phyloP scores from a whole-genome alignment of 345 rosid species.

The Draba incana region DNA sequence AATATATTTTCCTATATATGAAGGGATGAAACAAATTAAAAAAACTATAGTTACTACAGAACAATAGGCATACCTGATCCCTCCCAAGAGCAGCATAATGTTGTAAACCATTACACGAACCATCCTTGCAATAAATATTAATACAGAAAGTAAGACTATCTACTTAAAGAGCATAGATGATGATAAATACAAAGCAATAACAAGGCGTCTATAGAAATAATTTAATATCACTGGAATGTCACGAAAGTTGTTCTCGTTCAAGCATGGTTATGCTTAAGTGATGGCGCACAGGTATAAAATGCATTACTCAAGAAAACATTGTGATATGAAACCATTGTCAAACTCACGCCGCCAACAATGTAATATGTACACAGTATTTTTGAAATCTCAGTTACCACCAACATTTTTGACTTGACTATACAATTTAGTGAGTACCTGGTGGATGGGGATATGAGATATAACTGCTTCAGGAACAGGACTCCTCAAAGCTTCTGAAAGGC shows the following conservation, averaged over 20 bases:
- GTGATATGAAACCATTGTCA: conserved; percentile 11
- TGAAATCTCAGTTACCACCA: conserved; percentile 16
- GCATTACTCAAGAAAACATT: conserved; percentile 5
- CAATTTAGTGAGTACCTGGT: conserved; percentile 63
- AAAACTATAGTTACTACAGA: conserved; percentile 21
- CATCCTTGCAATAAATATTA: conserved; percentile 66
- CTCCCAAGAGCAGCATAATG: conserved; percentile 99
- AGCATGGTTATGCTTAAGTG: conserved; percentile 14
- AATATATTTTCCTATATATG: not conserved
- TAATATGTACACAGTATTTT: not conserved
- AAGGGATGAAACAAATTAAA: not conserved
- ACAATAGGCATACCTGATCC: conserved; percentile 74
- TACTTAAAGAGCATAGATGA: conserved; percentile 23
- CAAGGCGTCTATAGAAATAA: conserved; percentile 4
- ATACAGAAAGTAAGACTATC: conserved; percentile 33
- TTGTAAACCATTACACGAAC: conserved; percentile 99
- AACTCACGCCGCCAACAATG: conserved; percentile 1
- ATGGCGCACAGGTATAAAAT: conserved; percentile 9
- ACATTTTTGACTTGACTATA: conserved; percentile 7
- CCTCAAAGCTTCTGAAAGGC: conserved; percentile 89
- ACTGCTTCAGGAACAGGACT: conserved; percentile 75
- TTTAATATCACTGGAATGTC: conserved; percentile 12
- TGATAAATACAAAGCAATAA: conserved; percentile 23
- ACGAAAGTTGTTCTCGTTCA: conserved; percentile 23
- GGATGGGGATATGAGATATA: conserved; percentile 82